Conservation (phyloP, 768 basidiomycete species). For the Cystofilobasidium ferigula region DNA sequence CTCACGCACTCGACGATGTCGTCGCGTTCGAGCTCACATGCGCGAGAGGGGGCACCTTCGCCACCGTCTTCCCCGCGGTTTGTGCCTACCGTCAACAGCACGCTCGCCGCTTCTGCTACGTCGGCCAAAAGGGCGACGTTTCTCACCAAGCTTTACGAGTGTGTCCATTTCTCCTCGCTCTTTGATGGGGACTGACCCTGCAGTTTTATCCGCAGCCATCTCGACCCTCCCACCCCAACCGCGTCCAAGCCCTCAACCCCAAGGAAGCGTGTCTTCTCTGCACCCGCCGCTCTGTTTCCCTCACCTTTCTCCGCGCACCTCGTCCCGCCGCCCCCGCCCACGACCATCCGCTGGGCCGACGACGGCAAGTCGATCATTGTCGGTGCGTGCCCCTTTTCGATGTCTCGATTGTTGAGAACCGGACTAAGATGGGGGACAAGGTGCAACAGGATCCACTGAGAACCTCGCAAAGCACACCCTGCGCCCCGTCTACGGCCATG, state of each 20-base stretch:
- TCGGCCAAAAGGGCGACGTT: too few species aligned
- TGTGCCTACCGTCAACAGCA: too few species aligned
- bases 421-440: neutral
- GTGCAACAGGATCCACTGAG: neutral
- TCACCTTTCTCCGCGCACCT: too few species aligned
- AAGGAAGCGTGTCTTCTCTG: neutral
- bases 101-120: too few species aligned
- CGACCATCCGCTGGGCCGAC: neutral
- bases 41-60: too few species aligned
- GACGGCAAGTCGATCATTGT: neutral
- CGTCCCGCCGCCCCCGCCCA: neutral
- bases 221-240: neutral
- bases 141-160: conserved; percentile 1
- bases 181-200: too few species aligned
- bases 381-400: neutral
- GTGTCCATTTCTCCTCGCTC: neutral
- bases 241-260: neutral
- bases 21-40: too few species aligned
- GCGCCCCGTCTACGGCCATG: neutral
- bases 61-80: too few species aligned
- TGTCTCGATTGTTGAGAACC: too few species aligned
- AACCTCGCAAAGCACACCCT: neutral
- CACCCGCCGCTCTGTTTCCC: too few species aligned
- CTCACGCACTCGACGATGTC: too few species aligned
- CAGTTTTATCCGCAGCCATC: too few species aligned